phyloP scores from a whole-genome alignment of 176 grass and related monocot species.

The Avena insularis region DNA sequence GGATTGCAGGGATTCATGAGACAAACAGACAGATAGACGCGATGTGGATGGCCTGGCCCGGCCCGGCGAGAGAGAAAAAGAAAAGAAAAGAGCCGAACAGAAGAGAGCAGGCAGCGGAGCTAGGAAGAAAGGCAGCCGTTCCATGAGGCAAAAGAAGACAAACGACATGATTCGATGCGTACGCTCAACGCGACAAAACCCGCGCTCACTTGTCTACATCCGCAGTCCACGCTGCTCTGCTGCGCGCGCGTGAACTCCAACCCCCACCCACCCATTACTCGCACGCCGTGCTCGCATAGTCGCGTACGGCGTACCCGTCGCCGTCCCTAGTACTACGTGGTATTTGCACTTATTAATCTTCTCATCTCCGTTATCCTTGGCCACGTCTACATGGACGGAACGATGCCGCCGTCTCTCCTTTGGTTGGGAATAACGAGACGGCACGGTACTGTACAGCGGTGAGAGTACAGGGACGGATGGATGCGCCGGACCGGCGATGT shows the following conservation, averaged over 20 bases:
- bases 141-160: constrained; percentile 54
- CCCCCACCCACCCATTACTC: neutral
- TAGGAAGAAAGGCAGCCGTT: neutral
- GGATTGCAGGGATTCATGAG: constrained; percentile 41
- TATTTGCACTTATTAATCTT: no score
- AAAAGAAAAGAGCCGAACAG: neutral
- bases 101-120: neutral
- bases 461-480: neutral
- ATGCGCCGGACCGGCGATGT: neutral
- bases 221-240: neutral
- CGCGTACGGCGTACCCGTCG: no score
- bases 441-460: neutral
- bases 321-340: no score
- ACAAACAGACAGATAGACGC: constrained; percentile 9
- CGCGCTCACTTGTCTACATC: constrained; percentile 53
- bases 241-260: neutral
- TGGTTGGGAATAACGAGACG: neutral
- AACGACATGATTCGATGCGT: constrained; percentile 78
- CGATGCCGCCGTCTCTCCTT: neutral
- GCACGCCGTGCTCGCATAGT: no score
- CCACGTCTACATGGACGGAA: neutral
- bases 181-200: constrained; percentile 60
- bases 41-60: constrained; percentile 34
- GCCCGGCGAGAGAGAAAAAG: neutral
- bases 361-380: neutral